phyloP scores from a whole-genome alignment of 768 basidiomycete genomes.

The Auricularia auricula-judae region DNA sequence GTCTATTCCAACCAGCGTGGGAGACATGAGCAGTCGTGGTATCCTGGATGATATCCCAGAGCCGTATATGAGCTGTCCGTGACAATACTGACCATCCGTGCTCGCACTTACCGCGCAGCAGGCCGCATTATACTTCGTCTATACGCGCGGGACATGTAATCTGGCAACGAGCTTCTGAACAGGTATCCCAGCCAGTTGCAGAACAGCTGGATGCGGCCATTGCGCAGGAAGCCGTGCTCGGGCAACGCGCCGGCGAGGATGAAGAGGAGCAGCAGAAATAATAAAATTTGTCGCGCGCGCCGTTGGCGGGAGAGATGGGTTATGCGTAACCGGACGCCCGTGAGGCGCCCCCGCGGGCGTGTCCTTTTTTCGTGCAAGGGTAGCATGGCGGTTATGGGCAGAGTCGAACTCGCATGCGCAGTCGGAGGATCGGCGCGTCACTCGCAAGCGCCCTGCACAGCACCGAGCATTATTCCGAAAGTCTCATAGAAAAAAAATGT shows the following conservation, averaged over 20 bases:
- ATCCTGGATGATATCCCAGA: neutral
- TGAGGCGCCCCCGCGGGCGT: neutral
- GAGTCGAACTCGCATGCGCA: too few relatives aligned
- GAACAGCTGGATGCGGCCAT: neutral
- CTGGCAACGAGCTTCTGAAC: neutral
- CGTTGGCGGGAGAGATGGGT: neutral
- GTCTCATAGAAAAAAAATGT: too few relatives aligned
- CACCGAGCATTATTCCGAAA: too few relatives aligned
- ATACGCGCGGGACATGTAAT: neutral
- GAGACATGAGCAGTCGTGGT: neutral
- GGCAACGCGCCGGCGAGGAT: neutral
- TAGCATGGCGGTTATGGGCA: neutral
- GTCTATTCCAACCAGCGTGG: neutral
- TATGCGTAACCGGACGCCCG: neutral
- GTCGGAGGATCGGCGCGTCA: too few relatives aligned
- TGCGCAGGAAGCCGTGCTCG: neutral
- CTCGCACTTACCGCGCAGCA: neutral
- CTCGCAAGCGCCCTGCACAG: too few relatives aligned
- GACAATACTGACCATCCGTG: too few relatives aligned
- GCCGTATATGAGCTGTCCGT: neutral
- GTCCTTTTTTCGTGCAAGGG: neutral
- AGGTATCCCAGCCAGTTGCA: neutral
- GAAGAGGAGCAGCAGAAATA: neutral
- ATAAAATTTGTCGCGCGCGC: neutral
- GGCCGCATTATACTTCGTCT: neutral